Evolutionary conservation across 1,284 basidiomycete genomes (phyloP).

Genomic region (Sphaerobolus stellatus): DNA sequence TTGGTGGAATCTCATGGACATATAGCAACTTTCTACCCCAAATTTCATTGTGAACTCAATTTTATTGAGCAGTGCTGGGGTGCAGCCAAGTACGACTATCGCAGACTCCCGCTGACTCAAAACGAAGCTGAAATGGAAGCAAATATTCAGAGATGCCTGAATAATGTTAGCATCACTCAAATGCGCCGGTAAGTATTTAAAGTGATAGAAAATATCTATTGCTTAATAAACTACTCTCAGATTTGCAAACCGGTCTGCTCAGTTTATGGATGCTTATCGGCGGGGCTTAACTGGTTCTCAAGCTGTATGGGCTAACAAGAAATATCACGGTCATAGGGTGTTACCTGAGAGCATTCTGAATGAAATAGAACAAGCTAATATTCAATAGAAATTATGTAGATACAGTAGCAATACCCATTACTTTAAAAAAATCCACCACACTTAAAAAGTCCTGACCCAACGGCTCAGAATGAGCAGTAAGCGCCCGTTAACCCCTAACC

Average conservation of each 20-base stretch:
- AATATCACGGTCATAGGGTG: no score
- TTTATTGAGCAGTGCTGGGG: no score
- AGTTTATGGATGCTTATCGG: constrained; percentile 28
- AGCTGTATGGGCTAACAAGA: constrained; percentile 13
- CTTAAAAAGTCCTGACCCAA: no score
- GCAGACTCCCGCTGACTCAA: neutral
- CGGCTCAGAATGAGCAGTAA: no score
- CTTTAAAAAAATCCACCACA: no score
- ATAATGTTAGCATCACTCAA: constrained; percentile 13
- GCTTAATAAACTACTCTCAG: constrained; percentile 4
- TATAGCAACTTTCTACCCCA: neutral
- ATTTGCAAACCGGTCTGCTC: constrained; percentile 12
- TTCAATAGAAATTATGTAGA: no score
- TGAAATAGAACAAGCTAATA: no score
- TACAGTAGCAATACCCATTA: no score
- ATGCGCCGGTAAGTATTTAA: neutral
- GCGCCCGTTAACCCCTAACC: no score
- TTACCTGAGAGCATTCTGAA: no score
- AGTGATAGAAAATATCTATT: neutral
- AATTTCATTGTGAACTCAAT: no score
- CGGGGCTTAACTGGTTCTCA: constrained; percentile 18
- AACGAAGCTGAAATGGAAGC: constrained; percentile 6
- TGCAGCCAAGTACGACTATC: neutral
- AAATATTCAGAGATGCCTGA: constrained; percentile 15
- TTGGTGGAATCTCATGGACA: constrained; percentile 1